Evolutionary conservation across 768 basidiomycete genomes (phyloP).

Genomic region (Lactifluus pinguis): DNA sequence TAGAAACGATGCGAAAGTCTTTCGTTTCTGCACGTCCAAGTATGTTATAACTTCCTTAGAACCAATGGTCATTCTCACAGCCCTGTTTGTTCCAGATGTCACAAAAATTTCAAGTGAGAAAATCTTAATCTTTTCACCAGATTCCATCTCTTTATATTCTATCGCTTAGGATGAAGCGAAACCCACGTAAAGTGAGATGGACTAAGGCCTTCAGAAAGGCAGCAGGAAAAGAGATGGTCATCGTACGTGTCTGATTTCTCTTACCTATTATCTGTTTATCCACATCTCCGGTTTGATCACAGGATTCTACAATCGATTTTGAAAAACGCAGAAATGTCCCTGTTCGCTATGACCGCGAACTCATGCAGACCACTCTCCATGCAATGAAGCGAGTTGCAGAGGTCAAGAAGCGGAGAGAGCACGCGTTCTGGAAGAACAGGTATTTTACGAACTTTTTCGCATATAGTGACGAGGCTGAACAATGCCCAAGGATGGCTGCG

Average conservation of each 20-base stretch:
- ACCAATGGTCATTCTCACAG: slow-evolving; percentile 13
- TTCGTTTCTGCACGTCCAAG: slow-evolving; percentile 98
- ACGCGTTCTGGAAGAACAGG: slow-evolving; percentile 95
- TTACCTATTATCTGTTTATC: neutral
- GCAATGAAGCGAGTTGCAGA: slow-evolving; percentile 94
- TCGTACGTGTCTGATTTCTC: slow-evolving; percentile 45
- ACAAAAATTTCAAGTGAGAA: slow-evolving; percentile 97
- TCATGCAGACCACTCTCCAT: slow-evolving; percentile 86
- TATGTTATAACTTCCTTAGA: slow-evolving; percentile 31
- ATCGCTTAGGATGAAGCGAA: slow-evolving; percentile 85
- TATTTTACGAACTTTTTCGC: slow-evolving; percentile 19
- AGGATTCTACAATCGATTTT: slow-evolving; percentile 99
- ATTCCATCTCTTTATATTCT: neutral
- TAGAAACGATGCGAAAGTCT: slow-evolving; percentile 95
- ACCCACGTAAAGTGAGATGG: slow-evolving; percentile 98
- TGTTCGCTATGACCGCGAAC: slow-evolving; percentile 91
- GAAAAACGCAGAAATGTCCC: slow-evolving; percentile 98
- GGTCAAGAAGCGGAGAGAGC: slow-evolving; percentile 83
- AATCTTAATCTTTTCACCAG: neutral
- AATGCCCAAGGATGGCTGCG: slow-evolving; percentile 61
- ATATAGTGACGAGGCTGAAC: neutral
- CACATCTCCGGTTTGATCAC: neutral
- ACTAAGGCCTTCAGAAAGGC: slow-evolving; percentile 99
- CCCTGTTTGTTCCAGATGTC: slow-evolving; percentile 51
- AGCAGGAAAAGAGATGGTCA: slow-evolving; percentile 98